Conservation (phyloP, 345 rosid species). For the Eucalyptus caleyi region DNA sequence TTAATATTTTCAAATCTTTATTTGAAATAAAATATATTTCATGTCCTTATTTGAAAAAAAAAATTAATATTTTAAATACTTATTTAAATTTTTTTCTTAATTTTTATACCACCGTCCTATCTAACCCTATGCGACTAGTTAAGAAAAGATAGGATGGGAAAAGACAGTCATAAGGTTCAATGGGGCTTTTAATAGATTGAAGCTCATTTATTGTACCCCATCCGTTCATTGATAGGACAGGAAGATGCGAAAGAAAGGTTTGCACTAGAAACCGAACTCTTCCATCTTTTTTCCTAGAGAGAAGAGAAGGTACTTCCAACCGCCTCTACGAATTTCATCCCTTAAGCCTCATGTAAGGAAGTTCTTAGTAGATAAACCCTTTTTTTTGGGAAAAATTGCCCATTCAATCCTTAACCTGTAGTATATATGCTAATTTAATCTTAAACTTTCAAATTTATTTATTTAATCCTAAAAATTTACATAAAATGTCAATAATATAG, state of each 20-base stretch:
- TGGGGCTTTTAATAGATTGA: background rate
- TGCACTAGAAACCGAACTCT: background rate
- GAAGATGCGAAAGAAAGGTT: background rate
- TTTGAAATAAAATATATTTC: rapidly evolving
- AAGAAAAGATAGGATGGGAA: background rate
- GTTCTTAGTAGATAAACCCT: background rate
- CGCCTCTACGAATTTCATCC: background rate
- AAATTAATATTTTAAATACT: no score
- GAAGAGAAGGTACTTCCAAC: background rate
- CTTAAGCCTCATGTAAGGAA: background rate
- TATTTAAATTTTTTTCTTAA: no score
- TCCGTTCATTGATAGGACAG: background rate
- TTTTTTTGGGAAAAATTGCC: no score
- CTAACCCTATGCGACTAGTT: background rate
- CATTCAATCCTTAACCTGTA: background rate
- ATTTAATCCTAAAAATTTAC: no score
- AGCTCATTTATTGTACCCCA: background rate
- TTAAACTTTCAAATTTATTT: no score
- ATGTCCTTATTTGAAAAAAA: rapidly evolving
- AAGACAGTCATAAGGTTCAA: background rate
- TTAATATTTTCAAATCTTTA: no score
- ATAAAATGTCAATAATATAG: background rate
- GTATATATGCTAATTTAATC: no score
- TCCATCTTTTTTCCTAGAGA: background rate
- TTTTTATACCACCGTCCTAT: background rate